Percentiles rank a stretch among this genome's conserved stretches.
phyloP scores from a whole-genome alignment of 1,284 basidiomycete species.

The Puccinia triticina region DNA sequence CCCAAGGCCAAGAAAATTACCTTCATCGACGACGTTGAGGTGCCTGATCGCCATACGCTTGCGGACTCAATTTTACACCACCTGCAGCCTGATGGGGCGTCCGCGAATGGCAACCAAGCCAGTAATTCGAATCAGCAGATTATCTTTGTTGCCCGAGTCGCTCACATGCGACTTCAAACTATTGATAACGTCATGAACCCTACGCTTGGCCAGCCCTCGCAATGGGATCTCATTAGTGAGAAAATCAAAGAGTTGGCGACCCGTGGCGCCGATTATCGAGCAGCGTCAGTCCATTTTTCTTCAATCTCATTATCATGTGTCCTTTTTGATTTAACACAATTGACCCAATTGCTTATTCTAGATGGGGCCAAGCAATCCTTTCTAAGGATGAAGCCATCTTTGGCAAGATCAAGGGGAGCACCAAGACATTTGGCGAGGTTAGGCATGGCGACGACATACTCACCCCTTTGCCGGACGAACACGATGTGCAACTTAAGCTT shows the following conservation, averaged over 20 bases:
- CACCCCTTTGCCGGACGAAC: too few relatives aligned
- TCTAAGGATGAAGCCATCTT: too few relatives aligned
- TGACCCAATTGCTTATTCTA: too few relatives aligned
- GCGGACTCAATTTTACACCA: neutral
- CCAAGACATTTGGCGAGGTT: too few relatives aligned
- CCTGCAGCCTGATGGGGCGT: neutral
- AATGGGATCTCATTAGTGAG: neutral
- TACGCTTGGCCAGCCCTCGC: neutral
- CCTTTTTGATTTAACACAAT: too few relatives aligned
- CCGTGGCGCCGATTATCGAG: neutral
- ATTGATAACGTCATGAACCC: neutral
- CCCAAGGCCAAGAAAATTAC: neutral
- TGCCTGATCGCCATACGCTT: neutral
- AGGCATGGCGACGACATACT: too few relatives aligned
- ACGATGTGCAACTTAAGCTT: too few relatives aligned
- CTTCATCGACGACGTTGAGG: neutral
- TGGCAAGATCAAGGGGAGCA: too few relatives aligned
- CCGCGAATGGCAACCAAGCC: too few relatives aligned
- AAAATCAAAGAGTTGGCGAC: neutral
- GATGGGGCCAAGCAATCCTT: too few relatives aligned
- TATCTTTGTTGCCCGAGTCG: neutral
- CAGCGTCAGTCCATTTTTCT: neutral
- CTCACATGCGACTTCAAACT: neutral
- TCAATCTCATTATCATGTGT: too few relatives aligned
- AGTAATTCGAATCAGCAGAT: neutral